These are phyloP conservation scores for Diversispora eburnea DNA, from an alignment of 192 early-diverging fungal species.

Conservation along the genomic window DNA sequence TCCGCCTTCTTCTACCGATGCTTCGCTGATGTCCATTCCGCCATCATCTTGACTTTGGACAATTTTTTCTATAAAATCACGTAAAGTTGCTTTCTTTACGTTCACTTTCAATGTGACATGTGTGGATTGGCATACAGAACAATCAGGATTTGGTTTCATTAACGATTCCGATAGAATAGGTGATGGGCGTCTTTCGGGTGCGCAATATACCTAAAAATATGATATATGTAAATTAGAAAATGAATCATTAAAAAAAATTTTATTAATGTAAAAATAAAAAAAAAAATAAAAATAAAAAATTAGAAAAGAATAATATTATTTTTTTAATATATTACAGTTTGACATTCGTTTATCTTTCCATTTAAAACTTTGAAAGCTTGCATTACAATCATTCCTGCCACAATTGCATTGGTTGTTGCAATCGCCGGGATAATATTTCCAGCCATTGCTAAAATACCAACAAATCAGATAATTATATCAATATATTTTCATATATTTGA, in stretches of 20 bases:
- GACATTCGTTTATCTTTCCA: slow-evolving; percentile 45
- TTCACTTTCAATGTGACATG: slow-evolving; percentile 63
- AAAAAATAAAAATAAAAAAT: neutral
- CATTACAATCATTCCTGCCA: slow-evolving; percentile 91
- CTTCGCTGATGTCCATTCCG: slow-evolving; percentile 62
- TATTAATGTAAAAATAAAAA: neutral
- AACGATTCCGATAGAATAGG: slow-evolving; percentile 63
- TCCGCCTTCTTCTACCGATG: slow-evolving; percentile 50
- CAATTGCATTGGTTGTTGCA: slow-evolving; percentile 95
- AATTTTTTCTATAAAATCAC: slow-evolving; percentile 59
- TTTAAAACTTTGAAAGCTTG: slow-evolving; percentile 75
- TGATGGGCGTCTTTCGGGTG: slow-evolving; percentile 46
- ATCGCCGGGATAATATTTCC: slow-evolving; percentile 99
- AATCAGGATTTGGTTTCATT: slow-evolving; percentile 66
- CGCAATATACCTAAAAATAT: slow-evolving; percentile 50
- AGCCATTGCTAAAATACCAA: slow-evolving; percentile 78
- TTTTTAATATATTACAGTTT: slow-evolving; percentile 46
- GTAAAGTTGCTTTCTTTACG: slow-evolving; percentile 56
- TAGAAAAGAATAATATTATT: no score
- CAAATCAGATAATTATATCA: no score
- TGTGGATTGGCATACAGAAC: slow-evolving; percentile 69
- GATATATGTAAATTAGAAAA: neutral
- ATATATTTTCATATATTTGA: no score
- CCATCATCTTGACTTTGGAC: slow-evolving; percentile 37
- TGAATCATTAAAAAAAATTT: neutral